Base-by-base conservation (phyloP, 1,284 basidiomycete genomes). In the Malassezia nana region DNA sequence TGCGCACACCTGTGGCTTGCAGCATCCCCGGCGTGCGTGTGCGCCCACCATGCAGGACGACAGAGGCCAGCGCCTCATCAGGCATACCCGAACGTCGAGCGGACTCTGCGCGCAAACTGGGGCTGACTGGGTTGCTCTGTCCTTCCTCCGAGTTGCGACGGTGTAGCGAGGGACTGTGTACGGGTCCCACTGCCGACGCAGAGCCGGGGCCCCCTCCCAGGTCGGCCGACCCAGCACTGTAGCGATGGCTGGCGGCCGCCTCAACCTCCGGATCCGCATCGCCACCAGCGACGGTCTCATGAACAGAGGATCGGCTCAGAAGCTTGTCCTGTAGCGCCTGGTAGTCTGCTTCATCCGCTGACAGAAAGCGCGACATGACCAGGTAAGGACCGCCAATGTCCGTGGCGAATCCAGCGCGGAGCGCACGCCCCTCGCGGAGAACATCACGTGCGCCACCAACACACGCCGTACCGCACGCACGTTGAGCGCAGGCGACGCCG, bases 361-460 rank as follows among this genome's bases (percentile, higher is more conserved):
- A 69, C 24, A 72, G 64, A 39, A 72, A 72, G 43, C 69, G 69
- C 30, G 69, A 67, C 69, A 72, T 72, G 46, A 28, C 35, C 32
- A 6, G 25, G 25, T 6, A 6, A 30, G 29, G 35, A 38, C 16
- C n/a, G 35, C 40, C 24, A 16, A 25, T 26, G 40, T 26, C 16
- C 1, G 26, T 30, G 16, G 29, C 10, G 43, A 16, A 15, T 25
- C 40, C n/a, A n/a, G 24, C 25, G 26, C 40, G 40, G 24, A 16
- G 40, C 15, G 24, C 26, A 26, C 40, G 35, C 22, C 13, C 40
- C 26, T 16, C 16, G 40, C 26, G 40, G 40, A 28, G 40, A 2
- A 28, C 38, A 31, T 45, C 43, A 22, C 43, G 28, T 30, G 43
- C 28, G 13, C 10, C 5, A 28, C 40, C 40, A 28, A 25, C 40